These are phyloP conservation scores for Suillus clintonianus DNA, from an alignment of 768 basidiomycete species.

Conservation along the genomic window DNA sequence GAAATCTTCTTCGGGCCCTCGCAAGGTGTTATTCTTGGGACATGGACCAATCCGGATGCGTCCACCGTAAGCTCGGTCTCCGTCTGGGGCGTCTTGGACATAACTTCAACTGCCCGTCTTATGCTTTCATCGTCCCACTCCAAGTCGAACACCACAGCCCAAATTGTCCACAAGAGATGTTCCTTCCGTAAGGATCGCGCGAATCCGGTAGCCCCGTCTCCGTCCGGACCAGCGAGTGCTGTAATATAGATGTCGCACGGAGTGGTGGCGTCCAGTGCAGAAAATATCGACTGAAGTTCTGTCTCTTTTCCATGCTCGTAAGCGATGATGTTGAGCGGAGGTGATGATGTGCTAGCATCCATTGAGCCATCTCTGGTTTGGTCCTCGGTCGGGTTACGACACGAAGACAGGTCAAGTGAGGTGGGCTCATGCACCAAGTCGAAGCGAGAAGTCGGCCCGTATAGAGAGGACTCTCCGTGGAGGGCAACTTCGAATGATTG, in stretches of 20 bases:
- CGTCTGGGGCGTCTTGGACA: neutral
- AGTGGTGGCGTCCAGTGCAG: constrained; percentile 7
- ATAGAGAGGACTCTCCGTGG: neutral
- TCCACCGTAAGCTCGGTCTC: constrained; percentile 2
- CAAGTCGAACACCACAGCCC: constrained; percentile 28
- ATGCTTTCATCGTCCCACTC: neutral
- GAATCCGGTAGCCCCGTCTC: constrained; percentile 34
- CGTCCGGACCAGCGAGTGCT: constrained; percentile 29
- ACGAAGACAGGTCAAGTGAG: neutral
- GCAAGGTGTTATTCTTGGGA: neutral
- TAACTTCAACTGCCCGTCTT: neutral
- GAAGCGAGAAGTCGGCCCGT: neutral
- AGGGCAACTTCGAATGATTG: constrained; percentile 2
- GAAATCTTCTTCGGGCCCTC: neutral
- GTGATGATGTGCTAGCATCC: neutral
- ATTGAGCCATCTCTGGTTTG: neutral
- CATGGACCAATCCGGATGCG: neutral
- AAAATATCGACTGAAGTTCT: neutral
- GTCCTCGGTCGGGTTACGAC: neutral
- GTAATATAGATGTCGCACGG: constrained; percentile 29
- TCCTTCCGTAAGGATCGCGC: constrained; percentile 31
- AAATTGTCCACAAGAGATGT: constrained; percentile 31
- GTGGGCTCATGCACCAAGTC: neutral
- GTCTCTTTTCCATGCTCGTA: neutral
- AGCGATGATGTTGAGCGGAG: neutral